A percentile compares a stretch with the other conserved stretches of the same genome.
Conservation (phyloP, 352 stramenopile species). For the Phytophthora capsici region DNA sequence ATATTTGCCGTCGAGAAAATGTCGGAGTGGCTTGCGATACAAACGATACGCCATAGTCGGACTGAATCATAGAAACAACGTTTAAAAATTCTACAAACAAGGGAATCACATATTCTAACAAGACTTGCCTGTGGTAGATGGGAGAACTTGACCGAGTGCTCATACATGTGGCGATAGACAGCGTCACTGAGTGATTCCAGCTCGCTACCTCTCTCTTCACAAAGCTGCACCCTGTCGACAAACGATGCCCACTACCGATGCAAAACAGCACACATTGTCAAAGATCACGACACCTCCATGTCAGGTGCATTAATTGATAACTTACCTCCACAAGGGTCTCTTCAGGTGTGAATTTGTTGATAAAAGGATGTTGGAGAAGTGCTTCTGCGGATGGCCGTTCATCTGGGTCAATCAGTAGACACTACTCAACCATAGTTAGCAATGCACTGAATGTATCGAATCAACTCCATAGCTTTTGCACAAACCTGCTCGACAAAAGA, state of each 20-base stretch:
- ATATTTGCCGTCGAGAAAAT: constrained; percentile 64
- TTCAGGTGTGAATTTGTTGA: constrained; percentile 68
- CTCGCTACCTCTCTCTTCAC: constrained; percentile 64
- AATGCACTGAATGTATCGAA: neutral
- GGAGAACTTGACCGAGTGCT: constrained; percentile 77
- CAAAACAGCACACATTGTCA: constrained; percentile 4
- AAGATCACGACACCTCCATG: constrained; percentile 20
- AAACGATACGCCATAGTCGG: constrained; percentile 84
- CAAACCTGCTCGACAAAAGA: constrained; percentile 76
- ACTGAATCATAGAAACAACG: constrained; percentile 43
- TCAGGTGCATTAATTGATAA: neutral
- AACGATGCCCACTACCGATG: constrained; percentile 67
- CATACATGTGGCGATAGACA: constrained; percentile 82
- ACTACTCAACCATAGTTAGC: constrained; percentile 39
- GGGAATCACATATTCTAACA: neutral
- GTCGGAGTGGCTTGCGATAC: constrained; percentile 61
- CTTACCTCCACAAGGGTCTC: constrained; percentile 74
- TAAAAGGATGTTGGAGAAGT: constrained; percentile 75
- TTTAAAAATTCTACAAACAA: neutral
- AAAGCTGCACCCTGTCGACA: constrained; percentile 60
- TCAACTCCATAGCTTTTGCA: neutral
- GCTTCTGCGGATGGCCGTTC: constrained; percentile 67
- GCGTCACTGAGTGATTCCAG: constrained; percentile 74
- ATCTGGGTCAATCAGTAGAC: constrained; percentile 69
- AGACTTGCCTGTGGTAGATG: constrained; percentile 72